Evolutionary conservation across 768 basidiomycete genomes (phyloP).

Genomic region (Amanita brunnescens): DNA sequence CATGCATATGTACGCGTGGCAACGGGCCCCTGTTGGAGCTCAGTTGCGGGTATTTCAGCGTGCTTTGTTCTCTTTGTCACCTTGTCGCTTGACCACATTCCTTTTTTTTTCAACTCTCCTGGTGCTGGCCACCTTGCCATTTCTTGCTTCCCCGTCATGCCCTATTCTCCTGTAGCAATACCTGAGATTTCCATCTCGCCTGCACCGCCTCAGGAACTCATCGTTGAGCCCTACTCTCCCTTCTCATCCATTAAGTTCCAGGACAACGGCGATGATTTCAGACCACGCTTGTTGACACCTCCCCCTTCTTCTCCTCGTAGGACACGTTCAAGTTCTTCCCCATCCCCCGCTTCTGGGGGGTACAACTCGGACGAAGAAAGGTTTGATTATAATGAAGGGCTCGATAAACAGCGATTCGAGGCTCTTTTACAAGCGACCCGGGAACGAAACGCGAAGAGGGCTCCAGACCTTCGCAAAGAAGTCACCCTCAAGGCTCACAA

Average conservation of each 20-base stretch:
- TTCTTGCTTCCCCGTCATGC: slow-evolving; percentile 29
- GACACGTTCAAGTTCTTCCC: slow-evolving; percentile 29
- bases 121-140: slow-evolving; percentile 48
- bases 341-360: slow-evolving; percentile 40
- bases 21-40: neutral
- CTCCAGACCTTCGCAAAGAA: slow-evolving; percentile 61
- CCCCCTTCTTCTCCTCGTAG: slow-evolving; percentile 38
- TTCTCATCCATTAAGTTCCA: slow-evolving; percentile 31
- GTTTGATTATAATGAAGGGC: slow-evolving; percentile 28
- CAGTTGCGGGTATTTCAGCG: neutral
- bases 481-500: slow-evolving; percentile 64
- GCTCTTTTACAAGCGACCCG: slow-evolving; percentile 52
- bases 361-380: slow-evolving; percentile 9
- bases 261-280: slow-evolving; percentile 41
- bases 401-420: slow-evolving; percentile 57
- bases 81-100: slow-evolving; percentile 23
- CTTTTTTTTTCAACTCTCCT: slow-evolving; percentile 19
- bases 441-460: slow-evolving; percentile 42
- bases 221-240: slow-evolving; percentile 54
- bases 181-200: slow-evolving; percentile 67
- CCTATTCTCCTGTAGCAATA: slow-evolving; percentile 29
- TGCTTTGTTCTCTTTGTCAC: slow-evolving; percentile 14
- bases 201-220: slow-evolving; percentile 46
- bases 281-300: slow-evolving; percentile 50
- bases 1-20: neutral